Evolutionary conservation across 2,329 filamentous ascomycete genomes (phyloP).

Genomic region (Scedosporium minutisporum): DNA sequence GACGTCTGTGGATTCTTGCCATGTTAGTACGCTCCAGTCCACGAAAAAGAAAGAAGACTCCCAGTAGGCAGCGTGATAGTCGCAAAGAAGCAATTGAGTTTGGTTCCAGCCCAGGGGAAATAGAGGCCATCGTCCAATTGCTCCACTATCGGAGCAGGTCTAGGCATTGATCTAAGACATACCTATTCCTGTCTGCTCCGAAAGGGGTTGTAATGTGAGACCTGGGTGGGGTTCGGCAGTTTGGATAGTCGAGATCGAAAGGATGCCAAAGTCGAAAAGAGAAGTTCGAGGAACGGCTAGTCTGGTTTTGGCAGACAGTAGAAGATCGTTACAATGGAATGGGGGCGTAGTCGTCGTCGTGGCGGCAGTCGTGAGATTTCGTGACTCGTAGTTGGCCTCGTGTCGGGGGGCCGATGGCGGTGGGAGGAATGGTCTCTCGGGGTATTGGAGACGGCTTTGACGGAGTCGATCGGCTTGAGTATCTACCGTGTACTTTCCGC

Average conservation of each 20-base stretch:
- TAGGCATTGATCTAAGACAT: constrained; percentile 4
- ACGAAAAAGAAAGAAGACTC: not conserved
- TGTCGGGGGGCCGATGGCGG: not conserved
- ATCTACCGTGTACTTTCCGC: not conserved
- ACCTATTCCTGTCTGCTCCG: not conserved
- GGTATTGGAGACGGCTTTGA: not conserved
- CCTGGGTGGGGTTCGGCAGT: not conserved
- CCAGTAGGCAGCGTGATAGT: not conserved
- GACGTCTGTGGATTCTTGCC: too few species aligned
- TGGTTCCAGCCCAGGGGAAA: not conserved
- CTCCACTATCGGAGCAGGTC: not conserved
- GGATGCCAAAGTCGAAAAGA: not conserved
- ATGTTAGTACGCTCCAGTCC: too few species aligned
- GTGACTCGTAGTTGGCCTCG: not conserved
- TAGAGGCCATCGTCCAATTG: not conserved
- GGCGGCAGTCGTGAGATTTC: not conserved
- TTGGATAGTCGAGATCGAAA: not conserved
- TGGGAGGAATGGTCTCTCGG: not conserved
- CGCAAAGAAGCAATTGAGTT: not conserved
- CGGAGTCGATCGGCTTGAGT: not conserved
- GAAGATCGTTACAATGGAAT: not conserved
- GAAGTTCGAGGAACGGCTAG: not conserved
- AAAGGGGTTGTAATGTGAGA: not conserved
- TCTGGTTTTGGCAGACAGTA: not conserved
- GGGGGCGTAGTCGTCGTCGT: not conserved